Conservation (phyloP, 441 rosid genomes). For the Gossypium gossypioides region DNA sequence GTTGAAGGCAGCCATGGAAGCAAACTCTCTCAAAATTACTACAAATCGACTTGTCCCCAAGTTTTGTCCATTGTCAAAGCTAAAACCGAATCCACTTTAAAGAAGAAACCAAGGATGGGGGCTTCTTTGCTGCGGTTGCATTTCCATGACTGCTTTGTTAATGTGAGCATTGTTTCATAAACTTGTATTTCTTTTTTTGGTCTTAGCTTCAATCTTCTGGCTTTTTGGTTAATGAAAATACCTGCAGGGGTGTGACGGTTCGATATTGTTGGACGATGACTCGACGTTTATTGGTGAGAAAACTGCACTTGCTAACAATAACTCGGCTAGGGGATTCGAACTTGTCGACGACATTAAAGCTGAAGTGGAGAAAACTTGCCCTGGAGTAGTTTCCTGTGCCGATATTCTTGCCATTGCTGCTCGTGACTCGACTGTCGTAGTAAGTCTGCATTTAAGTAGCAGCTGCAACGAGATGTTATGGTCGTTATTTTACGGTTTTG, state of each 20-base stretch:
- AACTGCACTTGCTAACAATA: conserved; percentile 25
- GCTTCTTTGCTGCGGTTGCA: conserved; percentile 46
- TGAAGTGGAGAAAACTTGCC: conserved; percentile 32
- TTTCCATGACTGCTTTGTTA: conserved; percentile 46
- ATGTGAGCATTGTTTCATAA: conserved; percentile 17
- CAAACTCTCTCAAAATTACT: conserved; percentile 15
- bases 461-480: neutral
- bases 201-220: neutral
- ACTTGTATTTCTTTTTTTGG: no score
- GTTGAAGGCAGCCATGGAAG: neutral
- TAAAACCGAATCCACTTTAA: conserved; percentile 14
- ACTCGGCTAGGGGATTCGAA: conserved; percentile 29
- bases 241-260: conserved; percentile 38
- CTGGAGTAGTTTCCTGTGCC: conserved; percentile 39
- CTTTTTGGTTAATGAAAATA: neutral
- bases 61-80: conserved; percentile 14
- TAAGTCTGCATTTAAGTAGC: conserved; percentile 7
- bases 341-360: conserved; percentile 29
- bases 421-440: conserved; percentile 25
- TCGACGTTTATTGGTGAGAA: conserved; percentile 30
- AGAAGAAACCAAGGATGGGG: conserved; percentile 23
- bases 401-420: conserved; percentile 39
- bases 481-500: neutral
- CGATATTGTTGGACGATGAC: conserved; percentile 33
- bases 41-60: conserved; percentile 19